phyloP scores from a whole-genome alignment of 352 stramenopile species.

The Phytophthora cactorum region DNA sequence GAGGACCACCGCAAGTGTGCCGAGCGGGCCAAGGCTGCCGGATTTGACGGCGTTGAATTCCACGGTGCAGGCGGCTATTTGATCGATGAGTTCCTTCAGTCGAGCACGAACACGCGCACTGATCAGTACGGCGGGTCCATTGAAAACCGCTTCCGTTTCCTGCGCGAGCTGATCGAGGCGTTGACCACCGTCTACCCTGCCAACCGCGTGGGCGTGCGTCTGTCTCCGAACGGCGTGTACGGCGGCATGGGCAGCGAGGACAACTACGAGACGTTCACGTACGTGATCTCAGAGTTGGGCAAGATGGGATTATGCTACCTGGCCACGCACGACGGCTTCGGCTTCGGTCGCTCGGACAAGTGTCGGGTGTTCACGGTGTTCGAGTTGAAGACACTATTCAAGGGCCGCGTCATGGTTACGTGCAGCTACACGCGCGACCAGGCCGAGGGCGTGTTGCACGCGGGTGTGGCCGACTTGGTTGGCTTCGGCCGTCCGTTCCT shows the following conservation, averaged over 20 bases:
- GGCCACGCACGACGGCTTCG: slow-evolving; percentile 39
- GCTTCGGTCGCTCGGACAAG: slow-evolving; percentile 44
- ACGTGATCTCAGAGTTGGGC: slow-evolving; percentile 39
- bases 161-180: slow-evolving; percentile 69
- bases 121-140: slow-evolving; percentile 84
- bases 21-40: slow-evolving; percentile 64
- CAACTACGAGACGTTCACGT: slow-evolving; percentile 54
- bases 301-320: slow-evolving; percentile 48
- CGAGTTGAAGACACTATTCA: slow-evolving; percentile 39
- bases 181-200: slow-evolving; percentile 40
- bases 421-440: slow-evolving; percentile 47
- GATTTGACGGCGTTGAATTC: slow-evolving; percentile 62
- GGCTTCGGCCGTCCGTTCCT: slow-evolving; percentile 41
- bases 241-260: slow-evolving; percentile 46
- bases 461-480: slow-evolving; percentile 37
- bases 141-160: slow-evolving; percentile 78
- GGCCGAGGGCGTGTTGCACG: slow-evolving; percentile 41
- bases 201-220: slow-evolving; percentile 34
- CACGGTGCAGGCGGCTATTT: slow-evolving; percentile 91
- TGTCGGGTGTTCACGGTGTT: slow-evolving; percentile 31
- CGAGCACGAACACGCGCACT: slow-evolving; percentile 75
- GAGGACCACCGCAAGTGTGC: slow-evolving; percentile 72
- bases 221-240: slow-evolving; percentile 44
- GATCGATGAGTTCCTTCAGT: slow-evolving; percentile 89
- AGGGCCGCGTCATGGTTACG: slow-evolving; percentile 30